A percentile compares a stretch with the other conserved stretches of the same genome.
phyloP scores from a whole-genome alignment of 2,329 filamentous ascomycete species.

The Claviceps citrina region DNA sequence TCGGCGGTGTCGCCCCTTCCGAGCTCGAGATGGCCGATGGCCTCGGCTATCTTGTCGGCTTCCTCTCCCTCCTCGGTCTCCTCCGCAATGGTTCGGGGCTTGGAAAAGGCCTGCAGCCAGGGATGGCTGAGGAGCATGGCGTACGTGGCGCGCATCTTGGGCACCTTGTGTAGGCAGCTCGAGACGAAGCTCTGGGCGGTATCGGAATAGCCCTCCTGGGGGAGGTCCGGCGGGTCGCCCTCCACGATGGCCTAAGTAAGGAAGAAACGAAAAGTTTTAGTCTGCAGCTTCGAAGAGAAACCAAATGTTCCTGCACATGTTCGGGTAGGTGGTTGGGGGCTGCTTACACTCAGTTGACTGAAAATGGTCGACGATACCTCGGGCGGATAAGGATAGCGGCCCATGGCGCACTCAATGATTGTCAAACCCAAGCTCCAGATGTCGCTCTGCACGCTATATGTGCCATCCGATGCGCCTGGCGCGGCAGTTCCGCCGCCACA shows the following conservation, averaged over 20 bases:
- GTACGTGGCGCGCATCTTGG: constrained; percentile 86
- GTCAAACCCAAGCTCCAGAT: constrained; percentile 93
- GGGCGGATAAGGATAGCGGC: constrained; percentile 87
- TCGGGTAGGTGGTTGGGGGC: no score
- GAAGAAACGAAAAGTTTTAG: no score
- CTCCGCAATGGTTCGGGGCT: constrained; percentile 60
- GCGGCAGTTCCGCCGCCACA: constrained; percentile 68
- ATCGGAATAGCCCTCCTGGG: constrained; percentile 61
- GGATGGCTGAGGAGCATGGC: constrained; percentile 75
- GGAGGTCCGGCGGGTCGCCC: constrained; percentile 83
- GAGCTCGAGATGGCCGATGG: constrained; percentile 29
- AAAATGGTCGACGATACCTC: constrained; percentile 98
- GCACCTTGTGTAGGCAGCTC: constrained; percentile 82
- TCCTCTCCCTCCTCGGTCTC: constrained; percentile 49
- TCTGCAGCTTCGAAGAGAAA: not conserved
- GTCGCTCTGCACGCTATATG: constrained; percentile 94
- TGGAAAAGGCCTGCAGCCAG: constrained; percentile 65
- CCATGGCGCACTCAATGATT: constrained; percentile 90
- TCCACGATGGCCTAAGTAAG: constrained; percentile 87
- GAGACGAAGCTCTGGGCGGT: constrained; percentile 74
- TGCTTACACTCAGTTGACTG: constrained; percentile 87
- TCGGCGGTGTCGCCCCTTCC: constrained; percentile 38
- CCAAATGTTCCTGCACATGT: no score
- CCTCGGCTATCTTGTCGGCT: constrained; percentile 27
- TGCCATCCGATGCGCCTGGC: constrained; percentile 56